A percentile compares a stretch with the other conserved stretches of the same genome.
Conservation (phyloP, 768 basidiomycete species). For the Hericium alpestre region DNA sequence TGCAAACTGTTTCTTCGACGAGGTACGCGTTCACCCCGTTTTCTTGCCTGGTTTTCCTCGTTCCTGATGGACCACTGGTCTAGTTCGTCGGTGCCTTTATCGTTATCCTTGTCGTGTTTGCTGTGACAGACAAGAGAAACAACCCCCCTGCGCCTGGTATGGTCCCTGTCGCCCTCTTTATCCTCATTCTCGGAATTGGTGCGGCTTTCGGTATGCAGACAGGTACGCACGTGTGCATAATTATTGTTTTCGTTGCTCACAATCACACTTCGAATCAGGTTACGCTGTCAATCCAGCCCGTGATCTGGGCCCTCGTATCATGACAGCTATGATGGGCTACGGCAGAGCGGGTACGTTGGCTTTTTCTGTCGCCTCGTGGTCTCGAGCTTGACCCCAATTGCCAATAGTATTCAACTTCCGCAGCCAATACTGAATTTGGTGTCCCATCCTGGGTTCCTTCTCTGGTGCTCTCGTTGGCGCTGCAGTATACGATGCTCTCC, state of each 20-base stretch:
- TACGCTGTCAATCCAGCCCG: constrained; percentile 63
- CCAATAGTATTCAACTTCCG: constrained; percentile 26
- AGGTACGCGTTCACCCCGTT: constrained; percentile 19
- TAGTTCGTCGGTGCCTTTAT: constrained; percentile 44
- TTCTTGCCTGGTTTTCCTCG: neutral
- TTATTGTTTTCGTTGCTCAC: neutral
- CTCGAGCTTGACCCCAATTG: constrained; percentile 13
- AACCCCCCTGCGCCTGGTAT: constrained; percentile 37
- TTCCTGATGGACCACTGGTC: neutral
- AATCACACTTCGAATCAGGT: constrained; percentile 19
- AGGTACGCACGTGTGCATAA: constrained; percentile 1
- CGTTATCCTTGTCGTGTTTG: constrained; percentile 43
- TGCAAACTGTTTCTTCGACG: constrained; percentile 39
- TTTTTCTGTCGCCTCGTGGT: constrained; percentile 30
- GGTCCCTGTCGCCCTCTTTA: constrained; percentile 27
- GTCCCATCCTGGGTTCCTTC: constrained; percentile 49
- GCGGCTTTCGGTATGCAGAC: constrained; percentile 53
- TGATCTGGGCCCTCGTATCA: constrained; percentile 57
- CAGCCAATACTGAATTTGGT: constrained; percentile 70
- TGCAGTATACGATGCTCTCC: constrained; percentile 45
- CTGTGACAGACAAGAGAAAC: constrained; percentile 43
- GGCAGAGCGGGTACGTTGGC: neutral
- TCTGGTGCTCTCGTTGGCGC: constrained; percentile 44
- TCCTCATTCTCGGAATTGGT: constrained; percentile 48
- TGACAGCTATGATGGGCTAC: constrained; percentile 31